phyloP scores from a whole-genome alignment of 1,284 basidiomycete genomes.

The Leccinum subrobustum region DNA sequence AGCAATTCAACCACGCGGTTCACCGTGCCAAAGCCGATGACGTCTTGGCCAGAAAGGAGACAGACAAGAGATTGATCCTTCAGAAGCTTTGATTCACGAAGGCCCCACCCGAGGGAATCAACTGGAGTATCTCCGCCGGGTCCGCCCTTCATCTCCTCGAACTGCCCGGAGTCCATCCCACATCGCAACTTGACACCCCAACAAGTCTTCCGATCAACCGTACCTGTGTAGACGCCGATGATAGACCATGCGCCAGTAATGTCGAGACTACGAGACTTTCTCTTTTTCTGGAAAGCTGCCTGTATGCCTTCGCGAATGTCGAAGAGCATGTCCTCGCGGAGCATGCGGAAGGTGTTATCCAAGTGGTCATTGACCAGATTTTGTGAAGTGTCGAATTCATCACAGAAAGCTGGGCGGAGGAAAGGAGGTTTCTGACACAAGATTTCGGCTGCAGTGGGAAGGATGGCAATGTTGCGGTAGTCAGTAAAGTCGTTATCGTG shows the following conservation, averaged over 20 bases:
- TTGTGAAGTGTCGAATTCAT: conserved; percentile 39
- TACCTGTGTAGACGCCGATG: conserved; percentile 38
- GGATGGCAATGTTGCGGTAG: conserved; percentile 52
- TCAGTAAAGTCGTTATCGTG: conserved; percentile 65
- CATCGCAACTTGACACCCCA: conserved; percentile 53
- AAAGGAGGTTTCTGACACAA: conserved; percentile 34
- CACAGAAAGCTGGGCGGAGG: conserved; percentile 29
- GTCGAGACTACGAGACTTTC: conserved; percentile 40
- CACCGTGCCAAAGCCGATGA: conserved; percentile 54
- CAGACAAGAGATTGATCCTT: conserved; percentile 53
- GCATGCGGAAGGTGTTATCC: conserved; percentile 62
- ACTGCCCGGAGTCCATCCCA: conserved; percentile 37
- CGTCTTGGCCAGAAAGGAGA: conserved; percentile 44
- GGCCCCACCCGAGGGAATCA: conserved; percentile 39
- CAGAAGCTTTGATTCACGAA: conserved; percentile 38
- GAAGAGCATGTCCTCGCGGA: conserved; percentile 65
- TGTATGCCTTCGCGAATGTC: conserved; percentile 60
- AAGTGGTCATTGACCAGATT: conserved; percentile 45
- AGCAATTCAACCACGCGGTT: conserved; percentile 53
- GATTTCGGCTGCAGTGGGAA: conserved; percentile 64
- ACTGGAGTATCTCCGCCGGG: conserved; percentile 26
- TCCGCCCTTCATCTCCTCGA: conserved; percentile 30
- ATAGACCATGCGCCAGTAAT: conserved; percentile 38
- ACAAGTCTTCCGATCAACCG: conserved; percentile 34
- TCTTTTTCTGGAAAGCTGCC: conserved; percentile 41